Conservation (phyloP, 31 red algal species). For the Asparagopsis taxiformis region DNA sequence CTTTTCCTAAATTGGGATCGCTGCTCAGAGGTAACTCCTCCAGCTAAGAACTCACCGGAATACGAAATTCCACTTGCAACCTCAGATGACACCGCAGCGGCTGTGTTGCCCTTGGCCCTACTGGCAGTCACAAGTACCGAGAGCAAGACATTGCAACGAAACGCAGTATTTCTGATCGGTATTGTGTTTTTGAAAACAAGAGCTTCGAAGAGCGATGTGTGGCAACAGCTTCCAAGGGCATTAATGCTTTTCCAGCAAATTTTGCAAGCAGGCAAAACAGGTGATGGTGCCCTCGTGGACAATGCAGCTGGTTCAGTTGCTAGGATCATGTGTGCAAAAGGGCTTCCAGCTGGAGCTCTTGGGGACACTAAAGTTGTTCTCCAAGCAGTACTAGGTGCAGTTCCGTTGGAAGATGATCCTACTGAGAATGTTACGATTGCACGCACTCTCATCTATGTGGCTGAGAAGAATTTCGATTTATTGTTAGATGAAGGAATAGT, state of each 20-base stretch:
- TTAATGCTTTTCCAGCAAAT: constrained; percentile 11
- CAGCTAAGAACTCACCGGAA: neutral
- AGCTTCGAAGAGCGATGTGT: constrained; percentile 1
- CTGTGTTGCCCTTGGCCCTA: constrained; percentile 1
- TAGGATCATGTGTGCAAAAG: constrained; percentile 12
- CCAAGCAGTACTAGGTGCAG: constrained; percentile 1
- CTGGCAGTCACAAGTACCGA: neutral
- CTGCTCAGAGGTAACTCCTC: constrained; percentile 3
- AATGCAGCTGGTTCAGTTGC: constrained; percentile 27
- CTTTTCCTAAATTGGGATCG: constrained; percentile 25
- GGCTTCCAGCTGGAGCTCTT: neutral
- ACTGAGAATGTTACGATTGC: constrained; percentile 31
- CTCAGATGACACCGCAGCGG: constrained; percentile 6
- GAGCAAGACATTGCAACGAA: constrained; percentile 17
- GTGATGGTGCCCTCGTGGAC: constrained; percentile 21
- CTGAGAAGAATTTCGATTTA: constrained; percentile 4
- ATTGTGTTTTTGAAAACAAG: constrained; percentile 9
- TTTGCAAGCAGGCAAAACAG: neutral
- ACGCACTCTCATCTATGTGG: constrained; percentile 5
- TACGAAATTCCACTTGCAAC: neutral
- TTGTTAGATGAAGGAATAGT: neutral
- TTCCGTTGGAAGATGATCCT: constrained; percentile 21
- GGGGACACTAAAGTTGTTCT: neutral
- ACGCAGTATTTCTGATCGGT: constrained; percentile 24
- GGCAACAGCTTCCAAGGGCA: constrained; percentile 3